Base-by-base conservation (phyloP, 768 basidiomycete species). In the Rhodotorula kratochvilovae region DNA sequence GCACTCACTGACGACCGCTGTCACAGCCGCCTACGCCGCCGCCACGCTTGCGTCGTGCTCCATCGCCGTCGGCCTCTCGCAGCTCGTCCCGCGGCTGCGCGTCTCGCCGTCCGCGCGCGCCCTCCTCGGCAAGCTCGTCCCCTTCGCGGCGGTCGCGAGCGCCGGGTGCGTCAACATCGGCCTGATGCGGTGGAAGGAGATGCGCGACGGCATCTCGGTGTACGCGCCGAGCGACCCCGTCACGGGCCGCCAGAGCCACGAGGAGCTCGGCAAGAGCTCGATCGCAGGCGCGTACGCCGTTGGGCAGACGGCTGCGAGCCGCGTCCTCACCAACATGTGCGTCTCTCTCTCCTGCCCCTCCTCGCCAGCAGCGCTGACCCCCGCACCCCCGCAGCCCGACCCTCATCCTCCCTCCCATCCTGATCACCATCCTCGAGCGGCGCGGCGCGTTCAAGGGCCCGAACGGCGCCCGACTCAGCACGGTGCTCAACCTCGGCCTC, bases 121-220 rank as follows among this genome's bases (percentile, higher is more conserved):
- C 15, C 70, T 76, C n/a, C 70, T 79, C 33, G 63, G 63, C 43
- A 74, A 75, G 50, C 67, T 79, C 46, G 76, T 79, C 1, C 82
- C 82, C 5, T 83, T 83, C 65, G 82, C 78, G 10, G 78, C 79
- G 48, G 82, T 83, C 12, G 82, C 81, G 8, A 77, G 76, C 36
- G 82, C 82, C 25, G 82, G 82, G 21, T 78, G 81, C 54, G 82
- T 83, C 66, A 82, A 82, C 78, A 81, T 77, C 67, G 79, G 78
- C 23, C 29, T 67, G 25, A 72, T 76, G 70, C 50, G 75, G 33
- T 75, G 81, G 82, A 83, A 83, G 67, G 82, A 83, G 74, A 82
- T 83, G 77, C 72, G 80, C 21, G 82, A 83, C 43, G 82, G 75
- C n/a, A 73, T 76, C 62, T 64, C 68, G 33, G 67, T 76, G 29